phyloP scores from a whole-genome alignment of 176 grass and related monocot species.

The Lolium rigidum region DNA sequence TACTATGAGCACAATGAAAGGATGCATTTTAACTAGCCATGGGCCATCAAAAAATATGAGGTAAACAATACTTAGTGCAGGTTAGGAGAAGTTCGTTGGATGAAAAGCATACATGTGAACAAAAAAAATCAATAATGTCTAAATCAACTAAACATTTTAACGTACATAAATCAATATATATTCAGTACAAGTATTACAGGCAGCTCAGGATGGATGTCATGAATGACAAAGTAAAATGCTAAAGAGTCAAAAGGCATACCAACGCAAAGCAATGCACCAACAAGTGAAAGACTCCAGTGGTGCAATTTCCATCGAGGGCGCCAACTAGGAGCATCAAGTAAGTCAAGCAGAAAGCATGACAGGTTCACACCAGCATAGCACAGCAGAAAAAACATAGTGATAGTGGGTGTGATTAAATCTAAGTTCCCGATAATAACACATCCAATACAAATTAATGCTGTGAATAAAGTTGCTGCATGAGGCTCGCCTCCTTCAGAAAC shows the following conservation, averaged over 20 bases:
- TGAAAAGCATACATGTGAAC: slow-evolving; percentile 29
- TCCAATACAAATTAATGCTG: slow-evolving; percentile 83
- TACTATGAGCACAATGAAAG: neutral
- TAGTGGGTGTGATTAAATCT: slow-evolving; percentile 95
- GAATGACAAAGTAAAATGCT: slow-evolving; percentile 13
- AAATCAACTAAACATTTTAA: slow-evolving; percentile 11
- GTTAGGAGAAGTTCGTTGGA: slow-evolving; percentile 19
- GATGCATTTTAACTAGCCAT: slow-evolving; percentile 6
- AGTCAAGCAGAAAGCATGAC: slow-evolving; percentile 93
- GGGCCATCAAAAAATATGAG: neutral
- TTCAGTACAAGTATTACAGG: neutral
- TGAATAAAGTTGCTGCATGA: slow-evolving; percentile 86
- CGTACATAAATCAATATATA: neutral
- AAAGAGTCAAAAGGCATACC: slow-evolving; percentile 61
- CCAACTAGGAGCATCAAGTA: slow-evolving; percentile 99
- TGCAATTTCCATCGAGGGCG: slow-evolving; percentile 99
- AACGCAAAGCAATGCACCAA: slow-evolving; percentile 89
- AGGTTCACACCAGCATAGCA: slow-evolving; percentile 97
- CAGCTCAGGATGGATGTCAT: neutral
- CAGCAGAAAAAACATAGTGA: slow-evolving; percentile 98
- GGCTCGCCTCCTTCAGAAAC: slow-evolving; percentile 91
- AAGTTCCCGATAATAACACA: slow-evolving; percentile 96
- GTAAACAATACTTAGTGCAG: slow-evolving; percentile 29
- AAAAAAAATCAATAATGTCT: neutral
- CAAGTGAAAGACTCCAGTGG: slow-evolving; percentile 97